A percentile compares a stretch with the other conserved stretches of the same genome.
These are phyloP conservation scores for Tagetes erecta DNA, from an alignment of 129 eudicot species.

Conservation along the genomic window DNA sequence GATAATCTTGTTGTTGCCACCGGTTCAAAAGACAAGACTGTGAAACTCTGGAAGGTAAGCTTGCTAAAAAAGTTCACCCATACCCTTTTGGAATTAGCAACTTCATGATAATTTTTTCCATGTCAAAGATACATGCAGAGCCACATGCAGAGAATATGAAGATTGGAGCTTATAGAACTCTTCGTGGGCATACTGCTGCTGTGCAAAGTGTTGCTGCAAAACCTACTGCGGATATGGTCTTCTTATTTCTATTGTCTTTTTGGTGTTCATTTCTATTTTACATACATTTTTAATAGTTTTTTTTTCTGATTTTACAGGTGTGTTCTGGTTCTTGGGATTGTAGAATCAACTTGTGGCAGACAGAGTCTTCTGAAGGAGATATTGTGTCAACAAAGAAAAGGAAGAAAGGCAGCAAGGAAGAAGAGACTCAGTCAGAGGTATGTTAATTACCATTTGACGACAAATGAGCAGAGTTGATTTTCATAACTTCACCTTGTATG, in stretches of 20 bases:
- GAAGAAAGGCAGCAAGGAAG: conserved; percentile 52
- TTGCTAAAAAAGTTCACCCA: not conserved
- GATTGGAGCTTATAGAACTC: conserved; percentile 63
- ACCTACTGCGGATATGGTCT: conserved; percentile 72
- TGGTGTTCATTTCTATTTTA: not conserved
- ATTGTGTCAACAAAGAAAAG: conserved; percentile 75
- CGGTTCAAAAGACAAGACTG: conserved; percentile 79
- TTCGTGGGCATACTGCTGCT: conserved; percentile 82
- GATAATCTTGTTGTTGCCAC: conserved; percentile 62
- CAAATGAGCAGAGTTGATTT: not conserved
- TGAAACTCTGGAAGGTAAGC: conserved; percentile 79
- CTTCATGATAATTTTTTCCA: conserved; percentile 15
- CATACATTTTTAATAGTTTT: not conserved
- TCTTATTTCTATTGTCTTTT: not conserved
- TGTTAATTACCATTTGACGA: not conserved
- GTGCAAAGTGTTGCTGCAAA: conserved; percentile 75
- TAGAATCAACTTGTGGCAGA: conserved; percentile 79
- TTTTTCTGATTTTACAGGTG: conserved; percentile 33
- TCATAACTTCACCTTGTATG: not conserved
- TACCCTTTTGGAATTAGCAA: not conserved
- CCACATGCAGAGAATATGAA: conserved; percentile 43
- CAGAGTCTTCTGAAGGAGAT: conserved; percentile 50
- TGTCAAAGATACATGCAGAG: conserved; percentile 58
- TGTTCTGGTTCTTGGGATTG: conserved; percentile 98
- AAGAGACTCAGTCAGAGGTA: conserved; percentile 83